Conservation (phyloP, 2,329 filamentous ascomycete genomes). For the Hypoxylon sp. region DNA sequence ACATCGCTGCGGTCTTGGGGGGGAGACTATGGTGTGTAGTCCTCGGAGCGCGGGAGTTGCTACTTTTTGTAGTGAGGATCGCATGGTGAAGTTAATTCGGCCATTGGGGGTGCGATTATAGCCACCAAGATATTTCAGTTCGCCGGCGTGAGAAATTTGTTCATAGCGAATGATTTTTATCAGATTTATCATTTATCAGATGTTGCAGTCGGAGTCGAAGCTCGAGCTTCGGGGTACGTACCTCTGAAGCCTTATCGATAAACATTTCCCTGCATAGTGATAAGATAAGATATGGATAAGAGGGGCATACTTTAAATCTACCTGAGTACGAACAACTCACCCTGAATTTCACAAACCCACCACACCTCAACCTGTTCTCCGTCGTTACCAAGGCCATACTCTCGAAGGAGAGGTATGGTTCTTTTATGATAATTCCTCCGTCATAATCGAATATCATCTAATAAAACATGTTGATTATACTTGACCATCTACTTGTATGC, state of each 20-base stretch:
- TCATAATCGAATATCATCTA: background rate
- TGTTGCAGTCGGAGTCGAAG: background rate
- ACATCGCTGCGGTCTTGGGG: slow-evolving; percentile 51
- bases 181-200: slow-evolving; percentile 1
- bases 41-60: slow-evolving; percentile 45
- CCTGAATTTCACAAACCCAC: background rate
- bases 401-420: background rate
- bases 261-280: background rate
- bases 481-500: slow-evolving; percentile 2
- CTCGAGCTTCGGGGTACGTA: background rate
- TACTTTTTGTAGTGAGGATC: slow-evolving; percentile 49
- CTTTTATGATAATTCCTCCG: background rate
- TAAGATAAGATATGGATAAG: background rate
- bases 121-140: slow-evolving; percentile 22
- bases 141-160: slow-evolving; percentile 1
- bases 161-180: slow-evolving; percentile 11
- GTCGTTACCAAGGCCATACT: background rate
- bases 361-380: background rate
- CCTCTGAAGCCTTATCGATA: slow-evolving; percentile 20
- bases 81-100: slow-evolving; percentile 49
- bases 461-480: slow-evolving; percentile 11
- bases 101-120: slow-evolving; percentile 46
- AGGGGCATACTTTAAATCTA: too few relatives aligned
- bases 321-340: background rate
- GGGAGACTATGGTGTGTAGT: slow-evolving; percentile 53